Base-by-base conservation (phyloP, 1,139 yeast genomes). In the Pichia terricola region DNA sequence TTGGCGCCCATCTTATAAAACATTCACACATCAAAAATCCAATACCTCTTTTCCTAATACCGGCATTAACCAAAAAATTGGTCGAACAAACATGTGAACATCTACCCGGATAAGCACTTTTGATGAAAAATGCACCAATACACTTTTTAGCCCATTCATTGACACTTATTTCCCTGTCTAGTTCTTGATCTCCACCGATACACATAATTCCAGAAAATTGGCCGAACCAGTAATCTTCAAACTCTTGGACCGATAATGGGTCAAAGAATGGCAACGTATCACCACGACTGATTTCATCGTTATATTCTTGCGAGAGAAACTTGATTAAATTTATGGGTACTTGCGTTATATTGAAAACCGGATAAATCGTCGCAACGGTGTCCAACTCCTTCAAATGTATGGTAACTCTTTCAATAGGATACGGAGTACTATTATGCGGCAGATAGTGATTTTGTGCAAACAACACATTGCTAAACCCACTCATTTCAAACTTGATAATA, bases 1-100 rank as follows among this genome's bases (percentile, higher is more conserved):
- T 69, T 4, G 94, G 94, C 1, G 96, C 88, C 97, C 97, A 91
- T 50, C 82, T 87, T 28, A 88, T 61, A 55, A 78, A 87, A 52
- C 94, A 81, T 54, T 86, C 94, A 9, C 87, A 81, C 50, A 91
- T 63, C 0, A 94, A 83, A 47, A 80, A 69, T 4, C 98, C 98
- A 38, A 91, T 84, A 4, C 97, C 96, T 58, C 82, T 83, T n/a
- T 94, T 91, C 53, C 98, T 67, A 51, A 85, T 85, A 50, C 95
- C 95, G 2, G 95, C 94, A 62, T 88, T 87, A 2, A 91, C 97
- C 43, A 91, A 66, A 53, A 91, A 85, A 32, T 82, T 83, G 3
- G 87, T 95, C 0, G 95, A 86, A 55, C 95, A 88, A n/a, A 91
- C 81, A 61, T 89, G 97, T 0, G 94, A 78, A 40, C 94, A 82